A percentile compares a stretch with the other conserved stretches of the same genome.
Conservation (phyloP, 1,284 basidiomycete species). For the Lentinula novae-zelandiae region DNA sequence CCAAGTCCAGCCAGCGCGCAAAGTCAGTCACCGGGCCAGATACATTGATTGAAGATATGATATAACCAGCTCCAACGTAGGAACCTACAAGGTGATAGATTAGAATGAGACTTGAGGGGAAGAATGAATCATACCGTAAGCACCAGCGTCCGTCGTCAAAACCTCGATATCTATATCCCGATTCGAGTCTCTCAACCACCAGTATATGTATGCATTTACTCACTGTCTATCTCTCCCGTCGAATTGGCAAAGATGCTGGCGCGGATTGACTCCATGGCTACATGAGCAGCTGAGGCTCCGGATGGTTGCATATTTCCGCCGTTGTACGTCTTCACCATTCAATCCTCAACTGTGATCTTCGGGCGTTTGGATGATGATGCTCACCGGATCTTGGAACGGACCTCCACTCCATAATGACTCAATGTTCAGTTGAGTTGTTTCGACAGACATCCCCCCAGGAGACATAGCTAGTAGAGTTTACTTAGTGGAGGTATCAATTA, state of each 20-base stretch:
- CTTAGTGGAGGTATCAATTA: background rate
- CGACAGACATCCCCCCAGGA: slow-evolving; percentile 56
- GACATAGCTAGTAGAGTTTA: slow-evolving; percentile 48
- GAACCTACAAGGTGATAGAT: slow-evolving; percentile 44
- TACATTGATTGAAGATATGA: slow-evolving; percentile 47
- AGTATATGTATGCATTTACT: slow-evolving; percentile 18
- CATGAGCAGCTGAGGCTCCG: slow-evolving; percentile 41
- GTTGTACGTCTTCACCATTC: slow-evolving; percentile 52
- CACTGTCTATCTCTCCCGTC: slow-evolving; percentile 58
- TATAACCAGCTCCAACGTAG: slow-evolving; percentile 62
- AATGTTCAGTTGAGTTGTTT: slow-evolving; percentile 66
- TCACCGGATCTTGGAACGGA: slow-evolving; percentile 58
- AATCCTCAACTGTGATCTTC: background rate
- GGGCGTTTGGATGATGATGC: slow-evolving; percentile 6
- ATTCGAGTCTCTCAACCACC: background rate
- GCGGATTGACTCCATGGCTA: slow-evolving; percentile 50
- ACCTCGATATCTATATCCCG: slow-evolving; percentile 46
- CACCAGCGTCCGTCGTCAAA: slow-evolving; percentile 51
- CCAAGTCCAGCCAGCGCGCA: slow-evolving; percentile 65
- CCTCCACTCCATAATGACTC: slow-evolving; percentile 77
- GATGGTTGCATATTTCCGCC: slow-evolving; percentile 61
- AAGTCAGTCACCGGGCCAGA: slow-evolving; percentile 45
- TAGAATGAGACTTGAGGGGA: background rate
- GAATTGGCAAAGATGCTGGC: slow-evolving; percentile 54
- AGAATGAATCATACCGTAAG: slow-evolving; percentile 48